Evolutionary conservation across 1,284 basidiomycete genomes (phyloP).

Genomic region (Moesziomyces parantarcticus): DNA sequence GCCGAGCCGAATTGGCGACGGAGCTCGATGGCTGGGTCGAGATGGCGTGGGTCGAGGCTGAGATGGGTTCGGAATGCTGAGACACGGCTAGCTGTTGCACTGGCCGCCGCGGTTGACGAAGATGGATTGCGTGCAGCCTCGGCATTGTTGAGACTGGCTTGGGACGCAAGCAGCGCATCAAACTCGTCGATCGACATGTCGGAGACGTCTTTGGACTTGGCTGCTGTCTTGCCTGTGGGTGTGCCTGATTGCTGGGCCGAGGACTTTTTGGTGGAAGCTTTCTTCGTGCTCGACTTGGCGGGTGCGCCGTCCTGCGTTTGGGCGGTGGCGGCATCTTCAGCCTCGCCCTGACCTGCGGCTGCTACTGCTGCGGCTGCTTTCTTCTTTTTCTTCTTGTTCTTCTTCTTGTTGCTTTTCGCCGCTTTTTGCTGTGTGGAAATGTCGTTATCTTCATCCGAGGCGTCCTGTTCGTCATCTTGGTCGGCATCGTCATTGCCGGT

Average conservation of each 20-base stretch:
- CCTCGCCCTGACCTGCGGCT: not conserved
- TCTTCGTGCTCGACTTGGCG: conserved; percentile 16
- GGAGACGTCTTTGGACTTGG: conserved; percentile 46
- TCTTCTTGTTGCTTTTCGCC: conserved; percentile 44
- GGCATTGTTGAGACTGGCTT: conserved; percentile 27
- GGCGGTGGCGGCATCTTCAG: conserved; percentile 1
- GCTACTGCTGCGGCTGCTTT: conserved; percentile 48
- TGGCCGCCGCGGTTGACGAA: not conserved
- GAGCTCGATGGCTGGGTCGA: conserved; percentile 64
- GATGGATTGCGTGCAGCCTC: conserved; percentile 5
- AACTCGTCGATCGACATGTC: conserved; percentile 66
- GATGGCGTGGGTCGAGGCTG: conserved; percentile 45
- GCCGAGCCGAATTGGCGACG: conserved; percentile 65
- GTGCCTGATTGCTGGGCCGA: conserved; percentile 4
- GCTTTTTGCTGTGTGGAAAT: conserved; percentile 22
- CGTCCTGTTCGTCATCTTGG: conserved; percentile 28
- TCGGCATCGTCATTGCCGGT: conserved; percentile 21
- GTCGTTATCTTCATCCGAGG: conserved; percentile 27
- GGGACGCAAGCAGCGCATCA: conserved; percentile 55
- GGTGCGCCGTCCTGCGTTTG: not conserved
- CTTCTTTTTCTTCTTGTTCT: conserved; percentile 64
- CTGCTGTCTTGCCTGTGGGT: not conserved
- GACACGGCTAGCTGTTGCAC: conserved; percentile 7
- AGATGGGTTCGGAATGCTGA: conserved; percentile 48
- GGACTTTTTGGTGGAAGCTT: conserved; percentile 28